Conservation (phyloP, 2,329 filamentous ascomycete genomes). For the Tolypocladium sp. region DNA sequence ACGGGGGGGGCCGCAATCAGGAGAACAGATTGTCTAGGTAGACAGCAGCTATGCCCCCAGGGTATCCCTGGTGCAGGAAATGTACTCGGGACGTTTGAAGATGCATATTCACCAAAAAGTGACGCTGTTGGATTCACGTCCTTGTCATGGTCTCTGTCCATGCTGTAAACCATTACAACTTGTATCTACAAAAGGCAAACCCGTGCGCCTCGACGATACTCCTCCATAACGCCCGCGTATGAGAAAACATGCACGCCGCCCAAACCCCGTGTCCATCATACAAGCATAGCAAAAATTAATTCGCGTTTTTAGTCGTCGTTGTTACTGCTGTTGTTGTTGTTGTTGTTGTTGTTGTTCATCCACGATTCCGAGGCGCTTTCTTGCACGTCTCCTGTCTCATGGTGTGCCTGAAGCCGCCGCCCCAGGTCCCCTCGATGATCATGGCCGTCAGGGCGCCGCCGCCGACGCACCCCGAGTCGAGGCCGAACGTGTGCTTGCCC, state of each 20-base stretch:
- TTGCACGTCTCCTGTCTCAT: slow-evolving; percentile 33
- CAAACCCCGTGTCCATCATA: neutral
- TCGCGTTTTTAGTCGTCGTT: neutral
- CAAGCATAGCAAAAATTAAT: neutral
- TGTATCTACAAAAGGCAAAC: neutral
- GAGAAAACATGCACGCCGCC: neutral
- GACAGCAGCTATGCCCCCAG: neutral
- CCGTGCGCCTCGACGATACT: neutral
- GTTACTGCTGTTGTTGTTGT: neutral
- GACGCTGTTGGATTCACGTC: neutral
- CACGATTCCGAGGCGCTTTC: neutral
- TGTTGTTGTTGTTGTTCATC: neutral
- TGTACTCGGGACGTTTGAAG: neutral
- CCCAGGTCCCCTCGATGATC: slow-evolving; percentile 49
- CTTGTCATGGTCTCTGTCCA: neutral
- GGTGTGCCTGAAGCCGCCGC: slow-evolving; percentile 23
- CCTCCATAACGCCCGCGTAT: neutral
- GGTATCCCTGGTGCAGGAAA: neutral
- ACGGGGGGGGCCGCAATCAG: neutral
- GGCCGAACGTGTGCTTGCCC: slow-evolving; percentile 65
- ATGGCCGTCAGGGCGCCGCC: slow-evolving; percentile 70
- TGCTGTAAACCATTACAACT: neutral
- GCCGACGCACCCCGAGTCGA: slow-evolving; percentile 76
- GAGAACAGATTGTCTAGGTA: neutral
- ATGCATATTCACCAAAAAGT: neutral